Base-by-base conservation (phyloP, 768 basidiomycete species). In the Tylopilus felleus region DNA sequence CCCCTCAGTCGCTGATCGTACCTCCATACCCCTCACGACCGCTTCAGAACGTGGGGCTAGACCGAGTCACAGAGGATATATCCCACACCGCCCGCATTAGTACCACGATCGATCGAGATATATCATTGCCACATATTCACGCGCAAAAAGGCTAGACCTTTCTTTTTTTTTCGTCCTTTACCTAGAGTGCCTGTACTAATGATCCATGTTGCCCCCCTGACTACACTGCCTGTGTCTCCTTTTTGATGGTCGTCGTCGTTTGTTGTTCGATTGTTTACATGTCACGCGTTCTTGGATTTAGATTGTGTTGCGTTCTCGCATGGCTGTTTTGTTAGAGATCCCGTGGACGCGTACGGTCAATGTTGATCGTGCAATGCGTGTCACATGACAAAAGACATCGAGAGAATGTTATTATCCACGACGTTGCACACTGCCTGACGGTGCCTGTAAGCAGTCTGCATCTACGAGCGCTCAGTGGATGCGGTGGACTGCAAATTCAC, bases 111-210 rank as follows among this genome's bases (percentile, higher is more conserved):
- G 23, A 59, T 47, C 48, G 25, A 28, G 42, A 29, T 10, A 60
- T 52, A 47, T 33, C 49, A 47, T 19, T 22, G 28, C 17, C 23
- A 59, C 49, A 39, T 19, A 36, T 27, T 60, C 35, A 44, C 42
- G 29, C 9, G 17, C 35, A 36, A 31, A 43, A 19, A 58, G 52
- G 17, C 43, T 55, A 60, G 38, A 36, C 17, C 36, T 44, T 23
- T n/a, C 16, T 39, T 36, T 23, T 5, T 17, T 44, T 36, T 23
- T 10, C 17, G 19, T 17, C n/a, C 13, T n/a, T 43, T 49, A 50
- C 27, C 4, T 52, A 48, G 43, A 59, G n/a, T 33, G 35, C 17
- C 25, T 62, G 60, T 62, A 49, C 49, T 59, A 56, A 38, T 19
- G 0, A 47, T 56, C 1, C 21, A 7, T 56, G 59, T 56, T 31